Evolutionary conservation across 2,329 filamentous ascomycete species (phyloP), one percentile per base, ranked within the genome.

Genomic region (Penicillium fuscoglaucum): DNA sequence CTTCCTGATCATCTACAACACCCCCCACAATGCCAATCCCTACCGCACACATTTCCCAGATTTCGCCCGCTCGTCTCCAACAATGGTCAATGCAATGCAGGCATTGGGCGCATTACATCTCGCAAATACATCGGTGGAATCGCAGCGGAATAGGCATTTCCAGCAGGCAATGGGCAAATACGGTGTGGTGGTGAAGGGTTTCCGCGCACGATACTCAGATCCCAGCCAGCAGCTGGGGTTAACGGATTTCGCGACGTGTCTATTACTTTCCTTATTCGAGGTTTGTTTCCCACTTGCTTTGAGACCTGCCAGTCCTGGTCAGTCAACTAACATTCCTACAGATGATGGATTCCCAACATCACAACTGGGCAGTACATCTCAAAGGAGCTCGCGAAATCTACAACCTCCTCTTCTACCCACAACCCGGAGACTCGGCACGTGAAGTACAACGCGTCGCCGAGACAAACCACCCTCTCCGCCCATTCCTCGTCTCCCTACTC

Each of bases 91-190:
- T 51, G 72, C 74, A 17, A 77, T 77, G 75, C 70, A 76, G 57
- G 74, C 75, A 19, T 61, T 77, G 28, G 75, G 74, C 10, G 75
- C 75, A 29, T 69, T 77, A 53, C 75, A 77, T 58, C 65, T 76
- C n/a, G 72, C 74, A n/a, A 75, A 75, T 40, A 74, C 75, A 1
- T 72, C 74, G 1, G 57, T 59, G 2, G 69, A 70, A 1, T 64
- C 65, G 15, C 63, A 75, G 43, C 71, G 70, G 35, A 70, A 69
- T 49, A 57, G 62, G 8, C 74, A 77, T 62, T 71, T 75, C 37
- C 71, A 75, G 45, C 68, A 74, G 31, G 75, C 74, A 4, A 74
- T 77, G 70, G 66, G 68, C 15, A 72, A 73, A 53, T 77, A 77
- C 48, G 73, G 72, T 3, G 67, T 71, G 47, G 72, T 75, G 5